Base-by-base conservation (phyloP, 495 filamentous ascomycete species). In the Cercophora scortea region DNA sequence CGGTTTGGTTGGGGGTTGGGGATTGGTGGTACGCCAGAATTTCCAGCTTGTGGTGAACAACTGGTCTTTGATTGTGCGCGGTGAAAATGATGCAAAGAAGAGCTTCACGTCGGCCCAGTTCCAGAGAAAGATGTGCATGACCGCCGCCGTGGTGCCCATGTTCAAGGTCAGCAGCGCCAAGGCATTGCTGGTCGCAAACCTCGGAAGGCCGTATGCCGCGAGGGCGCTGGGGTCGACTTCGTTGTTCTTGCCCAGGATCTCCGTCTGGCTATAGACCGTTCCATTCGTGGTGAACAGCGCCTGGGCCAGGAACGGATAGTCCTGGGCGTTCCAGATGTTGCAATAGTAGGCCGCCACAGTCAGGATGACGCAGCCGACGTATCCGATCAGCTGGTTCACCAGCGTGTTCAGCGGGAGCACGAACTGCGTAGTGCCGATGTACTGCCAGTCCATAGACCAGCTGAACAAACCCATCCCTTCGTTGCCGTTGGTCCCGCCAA, bases 361-460 rank as follows among this genome's bases (percentile, higher is more conserved):
- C n/a, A 67, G 52, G 9, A 60, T 53, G 44, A 68, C 72, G 46
- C 72, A 72, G 0, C 67, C 58, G 1, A 68, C 25, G 47, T 70
- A 70, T 10, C 72, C 76, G 38, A 75, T 66, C 53, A 64, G 61
- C 6, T 51, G 54, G 54, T 77, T 75, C 4, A 72, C 19, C 44
- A 67, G 33, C 39, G 70, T 60, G 52, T 61, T 43, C 42, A 74
- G 10, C 16, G 73, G 65, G 52, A 61, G 43, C 45, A 50, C 61
- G 46, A 76, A 55, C 11, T 63, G 62, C 3, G 59, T 56, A 32
- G 55, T 58, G 18, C 60, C 60, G 25, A 79, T 72, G 57, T 79
- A 79, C 63, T 79, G 72, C 77, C 76, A 80, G 58, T 80, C 77
- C 6, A 80, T 66, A 16, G 62, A 66, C 32, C 78, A 52, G 35